phyloP scores from a whole-genome alignment of 2,329 filamentous ascomycete species.

The Aspergillus carbonarius region DNA sequence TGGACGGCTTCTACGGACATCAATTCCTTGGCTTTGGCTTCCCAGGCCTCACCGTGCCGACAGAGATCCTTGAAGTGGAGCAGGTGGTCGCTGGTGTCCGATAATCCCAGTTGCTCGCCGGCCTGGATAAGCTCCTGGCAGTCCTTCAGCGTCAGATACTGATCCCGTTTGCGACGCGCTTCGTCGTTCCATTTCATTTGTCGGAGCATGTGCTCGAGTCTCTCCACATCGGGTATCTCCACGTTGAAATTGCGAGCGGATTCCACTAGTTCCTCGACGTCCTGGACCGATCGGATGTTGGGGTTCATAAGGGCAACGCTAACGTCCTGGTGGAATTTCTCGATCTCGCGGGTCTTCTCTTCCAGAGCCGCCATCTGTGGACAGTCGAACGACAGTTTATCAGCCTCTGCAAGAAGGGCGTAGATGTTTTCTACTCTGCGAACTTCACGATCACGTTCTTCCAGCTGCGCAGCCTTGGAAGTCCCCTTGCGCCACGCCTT shows the following conservation, averaged over 20 bases:
- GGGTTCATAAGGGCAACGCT: constrained; percentile 67
- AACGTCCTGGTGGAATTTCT: constrained; percentile 77
- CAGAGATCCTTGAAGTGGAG: constrained; percentile 73
- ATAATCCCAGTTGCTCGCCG: constrained; percentile 73
- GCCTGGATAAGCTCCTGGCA: constrained; percentile 76
- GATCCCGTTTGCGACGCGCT: constrained; percentile 65
- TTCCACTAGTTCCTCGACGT: constrained; percentile 90
- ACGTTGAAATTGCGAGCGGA: constrained; percentile 86
- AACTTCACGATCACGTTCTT: constrained; percentile 78
- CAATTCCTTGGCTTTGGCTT: constrained; percentile 86
- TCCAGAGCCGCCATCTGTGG: constrained; percentile 82
- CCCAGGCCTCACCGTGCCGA: constrained; percentile 79
- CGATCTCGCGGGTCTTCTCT: constrained; percentile 81
- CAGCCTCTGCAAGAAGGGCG: constrained; percentile 77
- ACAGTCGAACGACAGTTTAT: constrained; percentile 88
- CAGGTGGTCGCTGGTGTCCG: constrained; percentile 76
- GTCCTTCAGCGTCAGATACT: constrained; percentile 71
- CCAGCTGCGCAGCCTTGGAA: constrained; percentile 72
- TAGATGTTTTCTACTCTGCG: constrained; percentile 88
- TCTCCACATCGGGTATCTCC: constrained; percentile 84
- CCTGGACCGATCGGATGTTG: constrained; percentile 62
- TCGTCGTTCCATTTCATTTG: constrained; percentile 87
- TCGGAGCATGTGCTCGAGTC: constrained; percentile 74
- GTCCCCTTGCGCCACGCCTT: constrained; percentile 76
- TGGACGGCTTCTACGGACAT: constrained; percentile 90